phyloP scores from a whole-genome alignment of 495 filamentous ascomycete genomes.

The Aspergillus campestris region DNA sequence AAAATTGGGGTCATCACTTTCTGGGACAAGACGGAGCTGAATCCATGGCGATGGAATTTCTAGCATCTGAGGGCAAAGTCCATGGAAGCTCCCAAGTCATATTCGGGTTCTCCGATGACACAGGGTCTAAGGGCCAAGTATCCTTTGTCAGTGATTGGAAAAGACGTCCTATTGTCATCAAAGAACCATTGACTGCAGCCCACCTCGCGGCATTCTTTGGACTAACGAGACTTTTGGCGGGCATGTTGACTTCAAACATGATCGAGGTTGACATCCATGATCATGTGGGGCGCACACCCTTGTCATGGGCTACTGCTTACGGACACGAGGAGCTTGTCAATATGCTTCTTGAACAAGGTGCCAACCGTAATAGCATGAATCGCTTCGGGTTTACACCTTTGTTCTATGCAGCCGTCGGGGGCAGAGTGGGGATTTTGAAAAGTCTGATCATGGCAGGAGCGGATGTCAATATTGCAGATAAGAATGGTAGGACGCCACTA shows the following conservation, averaged over 20 bases:
- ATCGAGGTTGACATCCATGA: neutral
- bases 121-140: no score
- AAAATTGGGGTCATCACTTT: slow-evolving; percentile 32
- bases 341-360: slow-evolving; percentile 6
- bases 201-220: no score
- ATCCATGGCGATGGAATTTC: no score
- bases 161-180: no score
- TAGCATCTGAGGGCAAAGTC: no score
- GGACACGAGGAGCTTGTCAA: slow-evolving; percentile 5
- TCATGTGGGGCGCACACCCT: slow-evolving; percentile 4
- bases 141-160: no score
- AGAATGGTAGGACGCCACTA: slow-evolving; percentile 1
- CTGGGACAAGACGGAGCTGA: no score
- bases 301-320: slow-evolving; percentile 7
- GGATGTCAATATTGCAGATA: neutral
- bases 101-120: no score
- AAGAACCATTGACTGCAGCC: no score
- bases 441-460: neutral
- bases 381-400: neutral
- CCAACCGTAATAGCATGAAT: neutral
- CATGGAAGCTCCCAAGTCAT: no score
- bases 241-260: no score
- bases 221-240: no score
- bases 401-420: neutral
- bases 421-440: neutral